Conservation (phyloP, 2,329 filamentous ascomycete species). For the Paecilomyces sp. region DNA sequence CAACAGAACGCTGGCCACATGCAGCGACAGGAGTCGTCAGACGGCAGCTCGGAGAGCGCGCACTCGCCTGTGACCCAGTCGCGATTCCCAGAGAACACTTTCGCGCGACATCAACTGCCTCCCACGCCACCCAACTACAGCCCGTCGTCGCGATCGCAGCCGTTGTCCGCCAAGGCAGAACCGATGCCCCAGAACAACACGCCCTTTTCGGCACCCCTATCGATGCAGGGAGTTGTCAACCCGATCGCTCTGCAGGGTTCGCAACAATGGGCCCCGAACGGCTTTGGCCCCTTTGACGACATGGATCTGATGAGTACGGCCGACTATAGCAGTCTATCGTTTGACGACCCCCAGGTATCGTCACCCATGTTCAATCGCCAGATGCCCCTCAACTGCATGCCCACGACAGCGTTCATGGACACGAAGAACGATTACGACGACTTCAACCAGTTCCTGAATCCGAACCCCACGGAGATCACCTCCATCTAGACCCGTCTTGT, state of each 20-base stretch:
- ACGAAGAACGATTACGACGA: conserved; percentile 30
- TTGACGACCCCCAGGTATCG: conserved; percentile 23
- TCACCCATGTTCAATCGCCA: conserved; percentile 31
- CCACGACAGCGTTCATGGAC: conserved; percentile 20
- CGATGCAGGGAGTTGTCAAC: conserved; percentile 29
- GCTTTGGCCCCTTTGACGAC: conserved; percentile 23
- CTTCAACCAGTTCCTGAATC: conserved; percentile 33
- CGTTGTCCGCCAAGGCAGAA: conserved; percentile 20
- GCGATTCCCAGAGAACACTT: conserved; percentile 3
- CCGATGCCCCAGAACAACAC: conserved; percentile 13
- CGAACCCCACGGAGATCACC: conserved; percentile 30
- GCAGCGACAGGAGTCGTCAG: conserved; percentile 48
- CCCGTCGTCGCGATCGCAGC: conserved; percentile 22
- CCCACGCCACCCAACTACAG: conserved; percentile 36
- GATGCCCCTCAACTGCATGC: conserved; percentile 27
- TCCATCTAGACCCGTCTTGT: conserved; percentile 16
- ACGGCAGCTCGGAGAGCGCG: conserved; percentile 51
- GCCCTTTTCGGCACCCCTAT: conserved; percentile 16
- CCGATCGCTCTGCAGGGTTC: conserved; percentile 26
- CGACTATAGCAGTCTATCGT: conserved; percentile 23
- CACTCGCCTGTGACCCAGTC: conserved; percentile 32
- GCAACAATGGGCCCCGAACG: conserved; percentile 17
- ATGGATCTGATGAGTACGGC: conserved; percentile 24
- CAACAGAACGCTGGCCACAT: conserved; percentile 46
- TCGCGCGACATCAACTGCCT: conserved; percentile 21